These are phyloP conservation scores for Paxillus ammoniavirescens DNA, from an alignment of 768 basidiomycete species.

Conservation along the genomic window DNA sequence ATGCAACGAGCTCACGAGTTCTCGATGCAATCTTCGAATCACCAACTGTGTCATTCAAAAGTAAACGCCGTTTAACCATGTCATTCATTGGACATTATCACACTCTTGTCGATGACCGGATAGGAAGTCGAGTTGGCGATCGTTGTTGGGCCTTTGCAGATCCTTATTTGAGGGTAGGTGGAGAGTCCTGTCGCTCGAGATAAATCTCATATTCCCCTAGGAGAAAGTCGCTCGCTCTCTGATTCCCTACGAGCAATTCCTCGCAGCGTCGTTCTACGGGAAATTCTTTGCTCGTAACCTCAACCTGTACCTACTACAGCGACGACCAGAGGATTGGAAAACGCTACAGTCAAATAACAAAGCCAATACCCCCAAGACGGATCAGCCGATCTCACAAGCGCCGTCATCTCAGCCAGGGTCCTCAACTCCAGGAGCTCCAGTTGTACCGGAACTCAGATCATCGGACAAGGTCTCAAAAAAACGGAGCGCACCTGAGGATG, in stretches of 20 bases:
- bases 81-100: conserved; percentile 79
- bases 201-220: conserved; percentile 37
- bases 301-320: conserved; percentile 73
- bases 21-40: conserved; percentile 78
- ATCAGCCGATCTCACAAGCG: conserved; percentile 19
- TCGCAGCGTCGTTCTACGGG: conserved; percentile 80
- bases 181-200: background rate
- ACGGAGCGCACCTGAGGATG: conserved; percentile 48
- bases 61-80: conserved; percentile 69
- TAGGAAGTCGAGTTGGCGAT: conserved; percentile 88
- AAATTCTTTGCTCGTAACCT: conserved; percentile 83
- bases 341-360: conserved; percentile 54
- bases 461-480: conserved; percentile 45
- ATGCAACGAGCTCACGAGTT: conserved; percentile 72
- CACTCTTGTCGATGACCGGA: conserved; percentile 79
- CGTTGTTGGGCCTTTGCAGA: conserved; percentile 93
- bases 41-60: conserved; percentile 57
- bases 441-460: background rate
- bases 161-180: conserved; percentile 81
- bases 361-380: conserved; percentile 11
- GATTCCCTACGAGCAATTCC: conserved; percentile 62
- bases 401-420: background rate
- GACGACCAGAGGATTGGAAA: conserved; percentile 85
- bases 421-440: background rate
- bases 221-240: conserved; percentile 91